Conservation (phyloP, 139 green algal genomes). For the Tetradesmus obliquus region DNA sequence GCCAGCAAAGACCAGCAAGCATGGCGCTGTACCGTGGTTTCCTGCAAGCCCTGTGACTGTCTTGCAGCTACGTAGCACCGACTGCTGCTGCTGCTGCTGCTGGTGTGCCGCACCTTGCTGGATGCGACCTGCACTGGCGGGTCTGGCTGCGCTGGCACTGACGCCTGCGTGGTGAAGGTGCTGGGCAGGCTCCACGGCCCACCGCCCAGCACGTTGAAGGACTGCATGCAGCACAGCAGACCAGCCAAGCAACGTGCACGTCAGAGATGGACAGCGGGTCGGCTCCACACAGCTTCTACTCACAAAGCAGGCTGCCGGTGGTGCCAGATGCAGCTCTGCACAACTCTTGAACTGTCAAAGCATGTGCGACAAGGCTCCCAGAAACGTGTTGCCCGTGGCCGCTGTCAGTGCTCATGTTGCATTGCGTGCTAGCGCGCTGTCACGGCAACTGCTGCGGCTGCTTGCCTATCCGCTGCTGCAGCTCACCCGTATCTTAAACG, state of each 20-base stretch:
- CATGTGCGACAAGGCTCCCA: too few relatives aligned
- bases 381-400: too few relatives aligned
- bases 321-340: too few relatives aligned
- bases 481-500: conserved; percentile 37
- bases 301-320: too few relatives aligned
- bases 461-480: neutral
- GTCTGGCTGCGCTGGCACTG: conserved; percentile 66
- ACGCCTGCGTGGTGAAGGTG: conserved; percentile 70
- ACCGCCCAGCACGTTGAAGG: conserved; percentile 63
- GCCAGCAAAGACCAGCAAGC: neutral
- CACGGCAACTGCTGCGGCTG: neutral
- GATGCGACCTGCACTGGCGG: conserved; percentile 36
- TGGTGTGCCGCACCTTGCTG: conserved; percentile 28
- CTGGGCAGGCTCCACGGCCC: conserved; percentile 66
- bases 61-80: neutral
- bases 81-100: neutral
- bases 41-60: neutral
- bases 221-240: conserved; percentile 40
- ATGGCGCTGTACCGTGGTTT: neutral
- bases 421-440: neutral
- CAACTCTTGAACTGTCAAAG: too few relatives aligned
- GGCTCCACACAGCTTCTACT: too few relatives aligned
- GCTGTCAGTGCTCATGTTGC: neutral
- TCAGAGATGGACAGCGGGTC: neutral
- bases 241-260: neutral